Evolutionary conservation across 208 protist genomes (phyloP).

Genomic region (Leptomonas seymouri): DNA sequence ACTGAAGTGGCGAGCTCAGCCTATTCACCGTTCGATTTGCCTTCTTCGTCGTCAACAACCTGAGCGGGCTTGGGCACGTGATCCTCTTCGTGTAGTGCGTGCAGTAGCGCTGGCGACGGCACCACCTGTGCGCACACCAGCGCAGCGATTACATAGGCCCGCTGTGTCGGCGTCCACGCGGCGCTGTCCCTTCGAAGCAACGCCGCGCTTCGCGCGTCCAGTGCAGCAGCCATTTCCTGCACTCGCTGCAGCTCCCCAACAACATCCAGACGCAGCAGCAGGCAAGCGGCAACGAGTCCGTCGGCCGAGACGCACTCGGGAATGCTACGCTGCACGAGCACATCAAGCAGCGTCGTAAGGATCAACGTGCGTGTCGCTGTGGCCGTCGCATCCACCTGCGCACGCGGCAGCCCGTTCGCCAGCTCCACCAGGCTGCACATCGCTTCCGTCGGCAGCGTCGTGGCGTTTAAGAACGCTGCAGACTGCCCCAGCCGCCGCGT

Average conservation of each 20-base stretch:
- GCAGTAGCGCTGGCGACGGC: slow-evolving; percentile 43
- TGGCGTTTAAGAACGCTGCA: slow-evolving; percentile 11
- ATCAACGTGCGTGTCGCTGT: slow-evolving; percentile 35
- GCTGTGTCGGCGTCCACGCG: slow-evolving; percentile 41
- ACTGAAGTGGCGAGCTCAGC: no score
- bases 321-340: slow-evolving; percentile 32
- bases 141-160: slow-evolving; percentile 74
- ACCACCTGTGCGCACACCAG: slow-evolving; percentile 60
- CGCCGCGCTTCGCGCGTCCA: slow-evolving; percentile 8
- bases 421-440: slow-evolving; percentile 24
- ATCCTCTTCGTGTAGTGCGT: slow-evolving; percentile 30
- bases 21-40: no score
- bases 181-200: slow-evolving; percentile 9
- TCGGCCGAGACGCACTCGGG: slow-evolving; percentile 19
- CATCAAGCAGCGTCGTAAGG: slow-evolving; percentile 42
- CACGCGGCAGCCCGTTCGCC: slow-evolving; percentile 8
- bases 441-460: slow-evolving; percentile 13
- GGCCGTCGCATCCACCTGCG: neutral
- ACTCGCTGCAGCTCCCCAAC: slow-evolving; percentile 16
- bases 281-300: slow-evolving; percentile 17
- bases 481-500: slow-evolving; percentile 61
- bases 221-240: slow-evolving; percentile 9
- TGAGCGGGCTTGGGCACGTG: neutral
- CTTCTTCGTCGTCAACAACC: neutral
- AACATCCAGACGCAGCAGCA: slow-evolving; percentile 16